A percentile compares a stretch with the other conserved stretches of the same genome.
phyloP scores from a whole-genome alignment of 1,139 yeast species.

The Taphrina wiesneri region DNA sequence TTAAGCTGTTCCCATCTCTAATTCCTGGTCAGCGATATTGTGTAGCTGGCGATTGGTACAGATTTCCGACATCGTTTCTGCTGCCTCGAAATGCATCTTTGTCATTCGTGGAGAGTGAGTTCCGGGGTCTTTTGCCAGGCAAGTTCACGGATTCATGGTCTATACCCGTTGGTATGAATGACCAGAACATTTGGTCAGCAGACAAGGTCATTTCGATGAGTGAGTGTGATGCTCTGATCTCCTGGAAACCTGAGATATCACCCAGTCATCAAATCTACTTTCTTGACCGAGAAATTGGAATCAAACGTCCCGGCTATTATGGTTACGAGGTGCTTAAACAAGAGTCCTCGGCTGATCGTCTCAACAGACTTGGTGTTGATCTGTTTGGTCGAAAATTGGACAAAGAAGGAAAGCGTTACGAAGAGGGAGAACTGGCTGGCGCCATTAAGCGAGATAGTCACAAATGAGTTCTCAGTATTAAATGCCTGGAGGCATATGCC shows the following conservation, averaged over 20 bases:
- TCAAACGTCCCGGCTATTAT: constrained; percentile 7
- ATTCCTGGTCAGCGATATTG: constrained; percentile 48
- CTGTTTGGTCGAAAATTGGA: constrained; percentile 21
- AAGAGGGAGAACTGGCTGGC: constrained; percentile 10
- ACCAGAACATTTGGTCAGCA: constrained; percentile 36
- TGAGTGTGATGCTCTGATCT: constrained; percentile 8
- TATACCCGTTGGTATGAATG: constrained; percentile 40
- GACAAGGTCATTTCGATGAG: constrained; percentile 4
- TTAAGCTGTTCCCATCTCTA: constrained; percentile 43
- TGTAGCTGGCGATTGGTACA: constrained; percentile 92
- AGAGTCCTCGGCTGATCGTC: constrained; percentile 3
- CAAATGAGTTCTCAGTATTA: background rate
- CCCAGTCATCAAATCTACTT: constrained; percentile 1
- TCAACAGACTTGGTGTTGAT: constrained; percentile 21
- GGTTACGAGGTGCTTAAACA: constrained; percentile 2
- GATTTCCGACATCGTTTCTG: constrained; percentile 84
- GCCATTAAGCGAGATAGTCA: constrained; percentile 17
- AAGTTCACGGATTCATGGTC: constrained; percentile 54
- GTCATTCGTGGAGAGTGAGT: constrained; percentile 71
- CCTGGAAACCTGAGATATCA: constrained; percentile 6
- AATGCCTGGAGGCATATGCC: no score
- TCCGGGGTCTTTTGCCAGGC: constrained; percentile 85
- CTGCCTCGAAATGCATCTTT: constrained; percentile 63
- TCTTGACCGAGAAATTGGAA: constrained; percentile 21
- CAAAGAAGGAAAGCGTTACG: constrained; percentile 10